These are phyloP conservation scores for Penicillium riverlandense DNA, from an alignment of 495 filamentous ascomycete genomes.

Conservation along the genomic window DNA sequence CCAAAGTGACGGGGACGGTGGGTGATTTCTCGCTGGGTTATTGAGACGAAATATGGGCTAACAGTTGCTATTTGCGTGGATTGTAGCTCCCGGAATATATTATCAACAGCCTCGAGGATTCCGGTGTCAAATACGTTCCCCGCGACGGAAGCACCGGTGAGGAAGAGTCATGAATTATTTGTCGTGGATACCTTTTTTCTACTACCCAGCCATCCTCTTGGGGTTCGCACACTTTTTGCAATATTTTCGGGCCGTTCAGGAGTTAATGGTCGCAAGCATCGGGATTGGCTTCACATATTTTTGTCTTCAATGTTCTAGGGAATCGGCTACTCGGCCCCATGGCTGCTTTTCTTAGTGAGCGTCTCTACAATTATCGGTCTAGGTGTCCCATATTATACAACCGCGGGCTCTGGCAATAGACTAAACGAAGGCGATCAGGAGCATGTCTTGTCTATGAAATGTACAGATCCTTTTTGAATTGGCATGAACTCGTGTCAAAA, in stretches of 20 bases:
- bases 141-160: conserved; percentile 46
- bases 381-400: no score
- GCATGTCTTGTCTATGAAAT: conserved; percentile 15
- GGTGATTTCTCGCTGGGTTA: conserved; percentile 12
- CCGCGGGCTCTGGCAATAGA: no score
- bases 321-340: no score
- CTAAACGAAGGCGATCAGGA: neutral
- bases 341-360: no score
- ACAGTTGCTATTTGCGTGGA: neutral
- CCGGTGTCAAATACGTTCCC: conserved; percentile 64
- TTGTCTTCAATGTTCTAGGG: neutral
- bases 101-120: conserved; percentile 57
- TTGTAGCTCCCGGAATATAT: conserved; percentile 56
- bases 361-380: no score
- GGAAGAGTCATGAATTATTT: conserved; percentile 29
- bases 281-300: conserved; percentile 1
- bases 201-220: neutral
- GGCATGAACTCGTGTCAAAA: conserved; percentile 14
- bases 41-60: neutral
- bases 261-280: conserved; percentile 21
- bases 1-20: conserved; percentile 77
- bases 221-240: conserved; percentile 3
- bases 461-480: conserved; percentile 6
- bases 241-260: conserved; percentile 4
- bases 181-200: neutral